These are phyloP conservation scores for Phytophthora citrophthora DNA, from an alignment of 352 stramenopile species.

Conservation along the genomic window DNA sequence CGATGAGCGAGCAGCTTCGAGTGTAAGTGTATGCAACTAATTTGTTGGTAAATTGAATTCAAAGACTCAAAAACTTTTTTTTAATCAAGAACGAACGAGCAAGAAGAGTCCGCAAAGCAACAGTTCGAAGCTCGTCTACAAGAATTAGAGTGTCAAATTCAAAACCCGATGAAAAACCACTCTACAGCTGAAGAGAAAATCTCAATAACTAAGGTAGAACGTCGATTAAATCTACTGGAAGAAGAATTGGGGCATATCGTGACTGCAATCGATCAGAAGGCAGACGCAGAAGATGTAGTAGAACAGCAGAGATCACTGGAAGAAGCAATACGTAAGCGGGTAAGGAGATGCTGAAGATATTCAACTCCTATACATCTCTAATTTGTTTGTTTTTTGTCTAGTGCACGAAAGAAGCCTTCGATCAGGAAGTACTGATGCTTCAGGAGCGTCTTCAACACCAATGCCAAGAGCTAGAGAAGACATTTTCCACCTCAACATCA, in stretches of 20 bases:
- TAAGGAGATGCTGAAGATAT: conserved; percentile 18
- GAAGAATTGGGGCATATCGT: conserved; percentile 63
- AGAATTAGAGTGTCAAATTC: conserved; percentile 21
- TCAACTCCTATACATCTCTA: not conserved
- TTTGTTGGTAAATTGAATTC: too few species aligned
- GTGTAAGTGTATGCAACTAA: conserved; percentile 20
- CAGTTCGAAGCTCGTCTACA: conserved; percentile 16
- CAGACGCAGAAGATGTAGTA: conserved; percentile 40
- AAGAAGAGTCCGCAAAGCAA: conserved; percentile 18
- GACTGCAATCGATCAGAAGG: conserved; percentile 52
- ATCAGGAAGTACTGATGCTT: conserved; percentile 50
- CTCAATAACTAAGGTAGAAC: conserved; percentile 34
- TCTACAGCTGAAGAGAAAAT: conserved; percentile 15
- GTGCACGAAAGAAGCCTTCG: conserved; percentile 61
- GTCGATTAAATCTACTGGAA: conserved; percentile 53
- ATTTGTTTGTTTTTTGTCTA: conserved; percentile 6
- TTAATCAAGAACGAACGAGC: conserved; percentile 15
- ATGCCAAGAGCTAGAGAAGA: conserved; percentile 27
- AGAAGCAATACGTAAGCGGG: conserved; percentile 53
- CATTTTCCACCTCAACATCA: conserved; percentile 11
- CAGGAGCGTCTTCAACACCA: conserved; percentile 39
- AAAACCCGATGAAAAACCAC: conserved; percentile 1
- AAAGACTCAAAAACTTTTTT: too few species aligned
- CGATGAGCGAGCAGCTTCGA: conserved; percentile 53
- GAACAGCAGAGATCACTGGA: conserved; percentile 39